phyloP scores from a whole-genome alignment of 2,329 filamentous ascomycete species.

The Paraphaeosphaeria minitans region DNA sequence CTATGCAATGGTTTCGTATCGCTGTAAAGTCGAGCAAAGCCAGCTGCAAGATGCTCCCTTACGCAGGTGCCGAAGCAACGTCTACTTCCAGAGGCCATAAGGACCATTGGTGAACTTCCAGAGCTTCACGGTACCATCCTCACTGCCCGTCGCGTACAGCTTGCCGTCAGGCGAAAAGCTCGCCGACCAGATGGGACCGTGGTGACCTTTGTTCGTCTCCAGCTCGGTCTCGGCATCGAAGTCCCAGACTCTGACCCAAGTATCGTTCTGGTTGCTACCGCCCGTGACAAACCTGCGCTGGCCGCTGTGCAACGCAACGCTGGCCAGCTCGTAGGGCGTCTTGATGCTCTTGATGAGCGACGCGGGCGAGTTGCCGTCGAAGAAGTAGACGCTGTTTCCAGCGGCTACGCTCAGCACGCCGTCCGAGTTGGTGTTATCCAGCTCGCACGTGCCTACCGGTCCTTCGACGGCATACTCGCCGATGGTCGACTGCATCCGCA shows the following conservation, averaged over 20 bases:
- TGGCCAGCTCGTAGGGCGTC: slow-evolving; percentile 84
- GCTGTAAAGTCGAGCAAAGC: background rate
- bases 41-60: background rate
- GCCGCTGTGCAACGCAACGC: slow-evolving; percentile 83
- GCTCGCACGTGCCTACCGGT: slow-evolving; percentile 88
- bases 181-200: slow-evolving; percentile 96
- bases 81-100: slow-evolving; percentile 68
- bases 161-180: slow-evolving; percentile 95
- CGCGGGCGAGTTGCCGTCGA: slow-evolving; percentile 74
- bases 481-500: slow-evolving; percentile 75
- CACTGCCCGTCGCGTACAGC: slow-evolving; percentile 92
- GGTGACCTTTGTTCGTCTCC: slow-evolving; percentile 94
- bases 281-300: slow-evolving; percentile 86
- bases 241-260: slow-evolving; percentile 94
- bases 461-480: slow-evolving; percentile 80
- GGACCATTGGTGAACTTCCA: slow-evolving; percentile 71
- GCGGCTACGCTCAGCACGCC: slow-evolving; percentile 86
- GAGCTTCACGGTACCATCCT: slow-evolving; percentile 97
- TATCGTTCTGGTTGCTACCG: slow-evolving; percentile 75
- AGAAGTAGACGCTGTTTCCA: slow-evolving; percentile 94
- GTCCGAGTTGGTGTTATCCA: slow-evolving; percentile 67
- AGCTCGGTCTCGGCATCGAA: slow-evolving; percentile 84
- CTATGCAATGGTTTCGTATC: background rate
- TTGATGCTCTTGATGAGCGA: slow-evolving; percentile 76
- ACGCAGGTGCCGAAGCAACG: background rate